Percentiles rank a stretch among this genome's conserved stretches.
These are phyloP conservation scores for Asclepias syriaca DNA, from an alignment of 257 asterid genomes.

Conservation along the genomic window DNA sequence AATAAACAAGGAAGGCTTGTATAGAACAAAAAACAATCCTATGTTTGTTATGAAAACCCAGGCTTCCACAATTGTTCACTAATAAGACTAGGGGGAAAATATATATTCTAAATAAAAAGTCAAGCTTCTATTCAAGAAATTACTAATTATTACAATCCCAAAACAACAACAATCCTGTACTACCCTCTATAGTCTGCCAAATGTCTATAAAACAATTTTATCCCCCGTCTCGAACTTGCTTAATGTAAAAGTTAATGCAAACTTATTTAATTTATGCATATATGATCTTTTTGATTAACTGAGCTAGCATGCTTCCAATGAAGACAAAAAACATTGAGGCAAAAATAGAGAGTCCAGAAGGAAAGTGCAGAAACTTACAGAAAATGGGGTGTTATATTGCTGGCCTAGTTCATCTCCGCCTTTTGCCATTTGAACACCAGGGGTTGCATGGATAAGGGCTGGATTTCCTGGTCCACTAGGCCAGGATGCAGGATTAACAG, in stretches of 20 bases:
- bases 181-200: no score
- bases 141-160: no score
- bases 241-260: neutral
- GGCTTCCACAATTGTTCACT: no score
- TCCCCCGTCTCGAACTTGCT: neutral
- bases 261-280: no score
- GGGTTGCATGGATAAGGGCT: conserved; percentile 83
- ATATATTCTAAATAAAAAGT: no score
- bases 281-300: neutral
- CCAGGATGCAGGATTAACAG: conserved; percentile 95
- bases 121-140: no score
- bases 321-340: neutral
- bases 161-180: no score
- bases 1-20: no score
- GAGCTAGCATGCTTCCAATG: neutral
- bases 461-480: conserved; percentile 75
- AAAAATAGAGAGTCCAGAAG: neutral
- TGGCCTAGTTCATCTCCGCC: conserved; percentile 97
- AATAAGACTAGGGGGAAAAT: no score
- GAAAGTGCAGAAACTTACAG: conserved; percentile 50
- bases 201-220: no score
- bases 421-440: conserved; percentile 89
- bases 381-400: conserved; percentile 82
- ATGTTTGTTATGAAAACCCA: no score
- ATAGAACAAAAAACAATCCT: no score